phyloP scores from a whole-genome alignment of 192 early-diverging fungal genomes.

The Backusella luteola region DNA sequence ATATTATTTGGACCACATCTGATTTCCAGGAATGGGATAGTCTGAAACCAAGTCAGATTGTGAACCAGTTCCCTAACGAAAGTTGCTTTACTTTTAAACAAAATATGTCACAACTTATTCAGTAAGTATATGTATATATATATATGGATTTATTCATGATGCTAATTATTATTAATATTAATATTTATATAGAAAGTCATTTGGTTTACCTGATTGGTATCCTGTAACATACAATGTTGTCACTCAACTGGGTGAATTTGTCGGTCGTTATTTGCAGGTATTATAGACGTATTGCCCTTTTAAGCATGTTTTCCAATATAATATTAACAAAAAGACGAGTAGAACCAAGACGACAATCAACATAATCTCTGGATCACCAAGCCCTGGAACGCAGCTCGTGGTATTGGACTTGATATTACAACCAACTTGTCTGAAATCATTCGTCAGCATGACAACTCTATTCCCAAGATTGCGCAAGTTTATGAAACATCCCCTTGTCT shows the following conservation, averaged over 20 bases:
- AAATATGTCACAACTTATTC: slow-evolving; percentile 39
- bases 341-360: slow-evolving; percentile 33
- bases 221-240: slow-evolving; percentile 43
- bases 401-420: slow-evolving; percentile 40
- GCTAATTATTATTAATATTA: background rate
- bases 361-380: slow-evolving; percentile 51
- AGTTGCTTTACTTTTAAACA: slow-evolving; percentile 44
- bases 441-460: slow-evolving; percentile 37
- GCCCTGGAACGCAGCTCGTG: slow-evolving; percentile 44
- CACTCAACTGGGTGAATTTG: slow-evolving; percentile 38
- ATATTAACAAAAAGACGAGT: background rate
- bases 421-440: slow-evolving; percentile 40
- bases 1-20: slow-evolving; percentile 44
- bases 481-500: slow-evolving; percentile 45
- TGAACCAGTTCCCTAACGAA: slow-evolving; percentile 47
- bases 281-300: background rate
- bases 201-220: slow-evolving; percentile 31
- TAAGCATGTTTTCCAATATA: background rate
- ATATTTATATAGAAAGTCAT: slow-evolving; percentile 6
- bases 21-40: slow-evolving; percentile 44
- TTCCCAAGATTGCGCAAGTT: slow-evolving; percentile 44
- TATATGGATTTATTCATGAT: background rate
- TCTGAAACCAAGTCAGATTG: slow-evolving; percentile 36
- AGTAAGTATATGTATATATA: slow-evolving; percentile 17
- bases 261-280: slow-evolving; percentile 37